Evolutionary conservation across 2,329 filamentous ascomycete species (phyloP).

Genomic region (Verticillium dahliae): DNA sequence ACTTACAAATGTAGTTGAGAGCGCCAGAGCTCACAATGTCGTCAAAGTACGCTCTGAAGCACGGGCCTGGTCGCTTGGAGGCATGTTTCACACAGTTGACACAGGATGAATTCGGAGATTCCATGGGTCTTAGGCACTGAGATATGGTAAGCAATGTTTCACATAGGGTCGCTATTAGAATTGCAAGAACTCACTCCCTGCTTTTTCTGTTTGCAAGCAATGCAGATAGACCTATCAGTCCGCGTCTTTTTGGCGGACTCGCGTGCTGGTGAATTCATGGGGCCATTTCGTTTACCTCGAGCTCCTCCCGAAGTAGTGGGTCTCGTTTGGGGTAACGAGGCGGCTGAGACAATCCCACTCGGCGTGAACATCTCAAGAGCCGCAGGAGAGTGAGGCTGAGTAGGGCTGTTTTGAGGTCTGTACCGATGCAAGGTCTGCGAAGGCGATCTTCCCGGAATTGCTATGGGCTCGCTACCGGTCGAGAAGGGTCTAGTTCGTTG

Average conservation of each 20-base stretch:
- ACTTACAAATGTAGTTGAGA: conserved; percentile 35
- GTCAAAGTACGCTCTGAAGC: conserved; percentile 33
- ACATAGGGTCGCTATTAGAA: accelerated
- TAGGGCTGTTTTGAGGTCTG: neutral
- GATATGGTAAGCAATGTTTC: neutral
- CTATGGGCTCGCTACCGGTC: neutral
- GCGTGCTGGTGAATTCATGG: conserved; percentile 6
- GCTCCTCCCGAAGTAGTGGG: neutral
- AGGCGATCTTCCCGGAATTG: neutral
- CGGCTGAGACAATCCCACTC: neutral
- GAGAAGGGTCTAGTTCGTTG: neutral
- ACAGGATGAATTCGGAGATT: conserved; percentile 4
- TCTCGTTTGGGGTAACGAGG: neutral
- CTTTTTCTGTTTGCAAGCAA: conserved; percentile 10
- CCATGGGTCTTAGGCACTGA: conserved; percentile 5
- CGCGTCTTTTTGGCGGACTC: conserved; percentile 8
- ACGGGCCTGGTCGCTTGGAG: conserved; percentile 18
- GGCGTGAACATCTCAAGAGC: neutral
- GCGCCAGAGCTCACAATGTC: conserved; percentile 35
- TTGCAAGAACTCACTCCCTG: neutral
- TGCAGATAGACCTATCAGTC: conserved; percentile 11
- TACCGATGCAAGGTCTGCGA: neutral
- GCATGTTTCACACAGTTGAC: conserved; percentile 6
- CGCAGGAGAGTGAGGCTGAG: neutral
- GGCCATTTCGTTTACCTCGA: conserved; percentile 7